Conservation (phyloP, 2,329 filamentous ascomycete genomes). For the Colletotrichum lentis region DNA sequence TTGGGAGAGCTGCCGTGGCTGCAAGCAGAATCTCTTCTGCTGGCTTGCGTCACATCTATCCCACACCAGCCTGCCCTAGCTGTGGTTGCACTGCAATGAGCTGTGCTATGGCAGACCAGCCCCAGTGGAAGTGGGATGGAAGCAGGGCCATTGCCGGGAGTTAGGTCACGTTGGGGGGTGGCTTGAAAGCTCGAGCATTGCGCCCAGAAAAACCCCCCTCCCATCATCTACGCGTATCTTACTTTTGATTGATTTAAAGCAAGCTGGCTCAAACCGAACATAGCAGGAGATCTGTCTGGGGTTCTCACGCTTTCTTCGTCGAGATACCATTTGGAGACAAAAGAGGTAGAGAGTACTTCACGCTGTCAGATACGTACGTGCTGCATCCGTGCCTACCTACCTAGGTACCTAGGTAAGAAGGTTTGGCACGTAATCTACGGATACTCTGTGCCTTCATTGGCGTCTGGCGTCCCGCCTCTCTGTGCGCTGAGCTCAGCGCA, state of each 20-base stretch:
- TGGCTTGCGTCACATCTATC: constrained; percentile 22
- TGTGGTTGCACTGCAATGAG: neutral
- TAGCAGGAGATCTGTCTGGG: neutral
- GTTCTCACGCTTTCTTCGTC: neutral
- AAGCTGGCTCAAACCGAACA: neutral
- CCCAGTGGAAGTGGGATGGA: neutral
- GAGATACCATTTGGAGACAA: neutral
- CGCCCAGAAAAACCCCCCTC: neutral
- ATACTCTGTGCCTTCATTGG: constrained; percentile 1
- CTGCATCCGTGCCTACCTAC: too few relatives aligned
- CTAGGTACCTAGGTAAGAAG: neutral
- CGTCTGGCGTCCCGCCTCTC: constrained; percentile 7
- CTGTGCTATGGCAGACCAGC: neutral
- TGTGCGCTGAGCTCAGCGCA: constrained; percentile 17
- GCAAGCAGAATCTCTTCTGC: neutral
- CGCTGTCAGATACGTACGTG: constrained; percentile 1
- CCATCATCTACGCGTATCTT: neutral
- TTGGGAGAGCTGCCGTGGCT: constrained; percentile 2
- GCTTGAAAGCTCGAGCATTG: neutral
- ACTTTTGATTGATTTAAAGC: constrained; percentile 5
- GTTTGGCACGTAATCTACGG: neutral
- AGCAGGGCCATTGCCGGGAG: neutral
- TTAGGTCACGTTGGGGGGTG: neutral
- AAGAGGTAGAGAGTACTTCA: neutral
- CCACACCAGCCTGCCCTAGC: neutral